phyloP scores from a whole-genome alignment of 169 alveolate genomes.

The Besnoitia besnoiti region DNA sequence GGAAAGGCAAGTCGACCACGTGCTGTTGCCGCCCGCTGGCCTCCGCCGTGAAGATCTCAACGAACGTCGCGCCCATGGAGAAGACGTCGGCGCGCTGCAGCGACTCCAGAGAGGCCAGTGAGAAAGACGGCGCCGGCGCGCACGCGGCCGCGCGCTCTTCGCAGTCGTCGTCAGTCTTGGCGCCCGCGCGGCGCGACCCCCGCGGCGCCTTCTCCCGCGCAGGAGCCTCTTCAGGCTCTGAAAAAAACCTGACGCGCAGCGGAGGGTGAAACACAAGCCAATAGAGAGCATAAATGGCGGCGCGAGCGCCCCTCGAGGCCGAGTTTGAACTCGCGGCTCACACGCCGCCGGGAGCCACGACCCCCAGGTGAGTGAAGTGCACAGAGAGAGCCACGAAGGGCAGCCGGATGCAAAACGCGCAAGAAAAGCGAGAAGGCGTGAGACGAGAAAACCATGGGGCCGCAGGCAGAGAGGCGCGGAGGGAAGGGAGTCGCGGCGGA shows the following conservation, averaged over 20 bases:
- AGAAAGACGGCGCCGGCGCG: not conserved
- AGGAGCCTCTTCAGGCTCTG: not conserved
- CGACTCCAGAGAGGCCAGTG: conserved; percentile 11
- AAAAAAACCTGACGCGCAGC: not conserved
- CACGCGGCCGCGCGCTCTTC: not conserved
- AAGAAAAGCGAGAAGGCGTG: too few species aligned
- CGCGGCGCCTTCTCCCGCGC: not conserved
- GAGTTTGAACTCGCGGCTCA: too few species aligned
- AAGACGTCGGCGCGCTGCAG: conserved; percentile 81
- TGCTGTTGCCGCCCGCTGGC: conserved; percentile 55
- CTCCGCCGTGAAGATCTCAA: conserved; percentile 86
- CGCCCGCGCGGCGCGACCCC: not conserved
- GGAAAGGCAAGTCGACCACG: conserved; percentile 76
- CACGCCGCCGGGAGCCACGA: too few species aligned
- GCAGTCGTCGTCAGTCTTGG: not conserved
- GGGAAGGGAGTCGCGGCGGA: too few species aligned
- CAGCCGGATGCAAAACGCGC: too few species aligned
- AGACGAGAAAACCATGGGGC: too few species aligned
- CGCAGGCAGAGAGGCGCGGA: too few species aligned
- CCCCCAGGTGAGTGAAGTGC: too few species aligned
- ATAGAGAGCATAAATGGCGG: too few species aligned
- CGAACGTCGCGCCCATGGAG: conserved; percentile 83
- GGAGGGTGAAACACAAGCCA: too few species aligned
- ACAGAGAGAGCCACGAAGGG: too few species aligned
- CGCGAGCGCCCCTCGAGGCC: too few species aligned